phyloP scores from a whole-genome alignment of 1,284 basidiomycete genomes.

The Cutaneotrichosporon mucoides region DNA sequence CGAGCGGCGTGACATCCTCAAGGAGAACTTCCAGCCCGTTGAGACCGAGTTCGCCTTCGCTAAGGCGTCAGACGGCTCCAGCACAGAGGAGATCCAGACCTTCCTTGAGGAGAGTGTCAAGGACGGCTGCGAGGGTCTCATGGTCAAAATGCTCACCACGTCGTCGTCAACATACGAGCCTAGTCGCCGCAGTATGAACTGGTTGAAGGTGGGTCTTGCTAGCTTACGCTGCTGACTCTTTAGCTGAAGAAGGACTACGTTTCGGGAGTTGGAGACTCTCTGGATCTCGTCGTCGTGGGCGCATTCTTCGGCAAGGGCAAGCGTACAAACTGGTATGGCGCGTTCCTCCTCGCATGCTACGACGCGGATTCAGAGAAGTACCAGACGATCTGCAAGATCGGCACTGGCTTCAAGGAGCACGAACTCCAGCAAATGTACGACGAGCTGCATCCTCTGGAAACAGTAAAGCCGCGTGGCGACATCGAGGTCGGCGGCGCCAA shows the following conservation, averaged over 20 bases:
- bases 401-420: slow-evolving; percentile 96
- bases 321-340: slow-evolving; percentile 92
- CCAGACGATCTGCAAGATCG: slow-evolving; percentile 98
- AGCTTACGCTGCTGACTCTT: not conserved
- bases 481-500: slow-evolving; percentile 84
- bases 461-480: slow-evolving; percentile 57
- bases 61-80: slow-evolving; percentile 80
- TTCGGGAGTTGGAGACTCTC: slow-evolving; percentile 93
- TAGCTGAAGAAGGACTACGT: slow-evolving; percentile 97
- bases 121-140: slow-evolving; percentile 96
- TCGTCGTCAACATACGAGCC: slow-evolving; percentile 93
- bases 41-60: slow-evolving; percentile 91
- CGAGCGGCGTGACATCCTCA: slow-evolving; percentile 71
- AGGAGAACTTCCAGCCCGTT: slow-evolving; percentile 74
- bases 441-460: slow-evolving; percentile 73
- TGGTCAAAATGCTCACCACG: slow-evolving; percentile 98
- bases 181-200: slow-evolving; percentile 89
- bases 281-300: slow-evolving; percentile 94
- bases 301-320: slow-evolving; percentile 98
- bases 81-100: slow-evolving; percentile 86
- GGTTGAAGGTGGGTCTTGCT: slow-evolving; percentile 74
- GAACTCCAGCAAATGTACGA: slow-evolving; percentile 75
- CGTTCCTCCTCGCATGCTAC: slow-evolving; percentile 91
- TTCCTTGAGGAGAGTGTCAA: slow-evolving; percentile 97
- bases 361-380: slow-evolving; percentile 85